Percentiles rank a stretch among this genome's conserved stretches.
Conservation (phyloP, 116 monocot species). For the Trichopus zeylanicus region DNA sequence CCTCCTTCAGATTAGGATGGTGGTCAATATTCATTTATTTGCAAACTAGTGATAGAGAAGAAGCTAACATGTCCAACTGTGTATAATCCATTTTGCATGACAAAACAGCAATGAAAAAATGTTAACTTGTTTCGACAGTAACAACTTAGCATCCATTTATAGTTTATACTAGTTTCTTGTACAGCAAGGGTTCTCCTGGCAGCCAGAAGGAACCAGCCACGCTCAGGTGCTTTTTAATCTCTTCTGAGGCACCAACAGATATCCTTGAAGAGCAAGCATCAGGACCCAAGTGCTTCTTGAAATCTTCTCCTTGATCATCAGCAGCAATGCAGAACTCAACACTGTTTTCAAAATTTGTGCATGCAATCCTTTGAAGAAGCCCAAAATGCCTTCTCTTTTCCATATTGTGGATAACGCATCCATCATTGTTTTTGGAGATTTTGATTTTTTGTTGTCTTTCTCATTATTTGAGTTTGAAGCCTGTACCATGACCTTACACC, state of each 20-base stretch:
- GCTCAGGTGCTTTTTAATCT: conserved; percentile 45
- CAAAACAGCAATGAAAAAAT: too few species aligned
- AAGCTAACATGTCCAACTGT: too few species aligned
- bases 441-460: conserved; percentile 18
- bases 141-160: too few species aligned
- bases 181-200: neutral
- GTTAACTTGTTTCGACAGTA: too few species aligned
- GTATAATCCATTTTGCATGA: too few species aligned
- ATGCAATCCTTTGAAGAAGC: conserved; percentile 89
- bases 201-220: neutral
- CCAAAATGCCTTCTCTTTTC: conserved; percentile 69
- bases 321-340: conserved; percentile 80
- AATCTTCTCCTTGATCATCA: conserved; percentile 99
- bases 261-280: conserved; percentile 63
- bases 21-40: too few species aligned
- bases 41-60: too few species aligned
- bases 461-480: conserved; percentile 35
- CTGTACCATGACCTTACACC: conserved; percentile 98
- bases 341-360: conserved; percentile 97
- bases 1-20: too few species aligned
- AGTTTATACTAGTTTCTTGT: neutral
- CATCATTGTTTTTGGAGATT: conserved; percentile 45
- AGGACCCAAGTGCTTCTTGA: conserved; percentile 70
- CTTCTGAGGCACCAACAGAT: conserved; percentile 40
- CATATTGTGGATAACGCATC: conserved; percentile 57